phyloP scores from a whole-genome alignment of 2,329 filamentous ascomycete species.

The Daldinia eschscholtzii region DNA sequence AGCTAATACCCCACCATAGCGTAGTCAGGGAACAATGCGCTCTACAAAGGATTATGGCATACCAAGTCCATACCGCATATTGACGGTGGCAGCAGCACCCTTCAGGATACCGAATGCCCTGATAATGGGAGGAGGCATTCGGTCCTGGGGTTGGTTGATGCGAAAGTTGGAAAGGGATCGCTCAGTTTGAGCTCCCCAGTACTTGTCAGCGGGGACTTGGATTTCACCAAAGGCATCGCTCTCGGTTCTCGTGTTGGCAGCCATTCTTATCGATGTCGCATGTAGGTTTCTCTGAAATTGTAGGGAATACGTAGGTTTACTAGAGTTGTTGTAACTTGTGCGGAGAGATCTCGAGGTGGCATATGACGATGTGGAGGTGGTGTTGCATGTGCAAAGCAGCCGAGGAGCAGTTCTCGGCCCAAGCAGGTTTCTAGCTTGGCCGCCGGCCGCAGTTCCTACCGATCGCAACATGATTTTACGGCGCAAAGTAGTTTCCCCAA shows the following conservation, averaged over 20 bases:
- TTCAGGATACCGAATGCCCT: slow-evolving; percentile 97
- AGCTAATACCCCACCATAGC: slow-evolving; percentile 37
- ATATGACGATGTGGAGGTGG: slow-evolving; percentile 44
- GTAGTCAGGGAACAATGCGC: slow-evolving; percentile 30
- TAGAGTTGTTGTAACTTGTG: slow-evolving; percentile 36
- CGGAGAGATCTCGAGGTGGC: slow-evolving; percentile 40
- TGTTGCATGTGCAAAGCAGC: slow-evolving; percentile 54
- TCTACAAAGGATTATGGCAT: slow-evolving; percentile 50
- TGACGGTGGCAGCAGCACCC: slow-evolving; percentile 94
- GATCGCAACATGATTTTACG: slow-evolving; percentile 54
- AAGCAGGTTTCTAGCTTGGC: slow-evolving; percentile 51
- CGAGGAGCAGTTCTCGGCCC: slow-evolving; percentile 54
- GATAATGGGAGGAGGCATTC: slow-evolving; percentile 94
- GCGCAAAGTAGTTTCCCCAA: slow-evolving; percentile 23
- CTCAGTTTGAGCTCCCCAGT: slow-evolving; percentile 99
- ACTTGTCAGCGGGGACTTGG: slow-evolving; percentile 90
- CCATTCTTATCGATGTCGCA: slow-evolving; percentile 63
- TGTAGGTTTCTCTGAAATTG: slow-evolving; percentile 57
- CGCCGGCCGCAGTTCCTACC: slow-evolving; percentile 52
- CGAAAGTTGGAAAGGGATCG: slow-evolving; percentile 97
- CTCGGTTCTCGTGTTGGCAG: slow-evolving; percentile 79
- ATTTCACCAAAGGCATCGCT: slow-evolving; percentile 98
- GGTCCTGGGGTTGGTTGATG: slow-evolving; percentile 99
- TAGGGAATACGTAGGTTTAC: slow-evolving; percentile 45
- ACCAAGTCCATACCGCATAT: slow-evolving; percentile 94